Evolutionary conservation across 805 yeast genomes (phyloP), one percentile per base, ranked within the genome.

Genomic region (Ogataea neopini): DNA sequence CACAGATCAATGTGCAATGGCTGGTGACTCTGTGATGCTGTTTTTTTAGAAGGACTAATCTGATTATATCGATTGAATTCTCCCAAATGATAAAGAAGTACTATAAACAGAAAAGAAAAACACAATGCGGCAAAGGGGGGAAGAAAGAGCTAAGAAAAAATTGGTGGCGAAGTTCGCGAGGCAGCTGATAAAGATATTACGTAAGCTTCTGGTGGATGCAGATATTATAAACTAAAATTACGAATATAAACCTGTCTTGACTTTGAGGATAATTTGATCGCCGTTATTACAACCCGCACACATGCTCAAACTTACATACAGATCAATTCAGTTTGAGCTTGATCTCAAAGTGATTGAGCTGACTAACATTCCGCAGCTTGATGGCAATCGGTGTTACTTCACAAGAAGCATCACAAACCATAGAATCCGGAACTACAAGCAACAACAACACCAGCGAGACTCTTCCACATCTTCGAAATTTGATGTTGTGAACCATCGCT

Each of bases 301-400:
- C 25, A 52, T 49, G 53, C 46, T 52, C 34, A 50, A 51, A 38
- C 47, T 53, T 39, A 50, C 48, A 81, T 49, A 49, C 38, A 42
- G 47, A 33, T 15, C 52, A 8, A 45, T 60, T 8, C 52, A 80
- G 66, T 91, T 88, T 64, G 69, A 78, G 42, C 72, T 88, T 34
- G 64, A 72, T 17, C 67, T 88, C 23, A 65, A 75, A 14, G 75
- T 90, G 40, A 76, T 79, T 46, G 95, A 88, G 53, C 70, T 92
- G 40, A 76, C 84, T n/a, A 91, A 91, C 59, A 78, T 92, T 23
- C 98, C 98, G 1, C 90, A 87, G 54, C 73, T 84, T 1, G 71
- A 81, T 2, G 96, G 96, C 0, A 46, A 58, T 11, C 62, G 71
- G 30, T 81, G 92, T 56, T 81, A 66, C 52, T 78, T 89, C 15